Base-by-base conservation (phyloP, 768 basidiomycete genomes). In the Mycena crocata region DNA sequence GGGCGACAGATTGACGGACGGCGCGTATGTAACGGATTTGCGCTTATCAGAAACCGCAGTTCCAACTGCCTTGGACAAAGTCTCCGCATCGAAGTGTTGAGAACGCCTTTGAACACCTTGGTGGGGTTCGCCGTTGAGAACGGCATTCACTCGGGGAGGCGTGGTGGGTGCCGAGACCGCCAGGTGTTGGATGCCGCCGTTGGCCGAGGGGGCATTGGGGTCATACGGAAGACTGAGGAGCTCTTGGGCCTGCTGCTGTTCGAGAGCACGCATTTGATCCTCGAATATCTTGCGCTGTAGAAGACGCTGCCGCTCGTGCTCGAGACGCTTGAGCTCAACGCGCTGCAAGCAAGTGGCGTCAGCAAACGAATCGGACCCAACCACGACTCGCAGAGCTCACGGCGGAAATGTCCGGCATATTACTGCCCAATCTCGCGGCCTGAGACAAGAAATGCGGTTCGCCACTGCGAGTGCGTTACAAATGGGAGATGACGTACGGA, bases 211-310 rank as follows among this genome's bases (percentile, higher is more conserved):
- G 48, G 75, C 74, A 66, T 81, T 81, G n/a, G 85, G 68, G 66
- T 92, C 91, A 75, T 86, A 87, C 37, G 92, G 92, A 72, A 94
- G 85, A 70, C 79, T 87, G 73, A 96, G 88, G 40, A 95, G 85
- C 76, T 95, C 93, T 70, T 93, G 91, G 15, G 89, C 90, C 80
- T 99, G 96, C 78, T 95, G 91, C 69, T 92, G 91, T 81, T 98
- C 96, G 69, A 99, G 87, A 58, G 86, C 90, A 60, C 92, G 91
- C 96, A 98, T 98, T 81, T 98, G 95, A 73, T 97, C 94, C 80
- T 99, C 96, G 78, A 98, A 99, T 73, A 94, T 80, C 79, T 90
- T 92, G 76, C 95, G 91, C 77, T 97, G 96, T 45, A 93, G 77
- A 40, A 82, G 82, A 67, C 96, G 94, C 80, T 96, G 94, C 56